phyloP scores from a whole-genome alignment of 495 filamentous ascomycete species.

The Xylaria venustula region DNA sequence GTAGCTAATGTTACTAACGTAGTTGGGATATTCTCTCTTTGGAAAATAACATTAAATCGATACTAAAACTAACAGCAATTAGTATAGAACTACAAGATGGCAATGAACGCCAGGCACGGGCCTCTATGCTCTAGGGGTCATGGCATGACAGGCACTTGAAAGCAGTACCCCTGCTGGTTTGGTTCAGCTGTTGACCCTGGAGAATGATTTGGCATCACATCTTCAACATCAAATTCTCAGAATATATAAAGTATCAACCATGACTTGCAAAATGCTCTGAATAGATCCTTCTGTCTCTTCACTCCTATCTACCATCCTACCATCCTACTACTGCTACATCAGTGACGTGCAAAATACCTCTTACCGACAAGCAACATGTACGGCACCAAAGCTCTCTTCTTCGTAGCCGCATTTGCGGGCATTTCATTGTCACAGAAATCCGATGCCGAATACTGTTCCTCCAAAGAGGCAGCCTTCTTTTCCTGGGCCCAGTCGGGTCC shows the following conservation, averaged over 20 bases:
- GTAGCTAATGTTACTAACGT: not conserved
- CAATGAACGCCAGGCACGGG: not conserved
- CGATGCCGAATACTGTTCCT: constrained; percentile 1
- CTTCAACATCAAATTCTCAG: not conserved
- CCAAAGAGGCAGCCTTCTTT: constrained; percentile 1
- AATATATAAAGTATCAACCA: not conserved
- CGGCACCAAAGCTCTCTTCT: not conserved
- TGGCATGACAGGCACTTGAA: not conserved
- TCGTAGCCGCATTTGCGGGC: constrained; percentile 1
- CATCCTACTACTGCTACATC: not conserved
- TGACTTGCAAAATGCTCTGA: not conserved
- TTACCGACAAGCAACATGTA: not conserved
- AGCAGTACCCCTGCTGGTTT: not conserved
- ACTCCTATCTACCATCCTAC: not conserved
- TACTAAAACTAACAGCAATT: not conserved
- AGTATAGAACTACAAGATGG: too few species aligned
- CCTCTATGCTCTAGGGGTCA: not conserved
- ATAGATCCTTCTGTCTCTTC: not conserved
- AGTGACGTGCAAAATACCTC: not conserved
- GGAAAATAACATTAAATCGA: not conserved
- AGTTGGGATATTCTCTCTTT: not conserved
- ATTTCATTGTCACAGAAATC: not conserved
- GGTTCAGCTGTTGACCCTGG: not conserved
- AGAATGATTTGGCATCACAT: not conserved
- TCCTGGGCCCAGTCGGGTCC: not conserved